Evolutionary conservation across 108 stramenopile genomes (phyloP), one percentile per base, ranked within the genome.

Genomic region (Mediolabrus comicus): DNA sequence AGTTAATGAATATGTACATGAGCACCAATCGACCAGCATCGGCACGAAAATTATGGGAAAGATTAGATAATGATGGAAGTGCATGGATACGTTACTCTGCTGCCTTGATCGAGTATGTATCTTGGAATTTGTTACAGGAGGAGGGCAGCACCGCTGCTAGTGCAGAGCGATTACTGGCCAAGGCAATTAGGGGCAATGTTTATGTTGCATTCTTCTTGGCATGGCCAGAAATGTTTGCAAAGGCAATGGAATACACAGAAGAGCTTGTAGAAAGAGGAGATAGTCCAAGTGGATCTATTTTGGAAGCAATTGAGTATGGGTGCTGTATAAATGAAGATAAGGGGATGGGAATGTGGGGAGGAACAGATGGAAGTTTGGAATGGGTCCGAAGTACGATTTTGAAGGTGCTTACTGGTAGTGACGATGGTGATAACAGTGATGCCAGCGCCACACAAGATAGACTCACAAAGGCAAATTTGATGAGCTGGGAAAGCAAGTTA

Each of bases 281-380:
- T 33, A 60, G 38, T 43, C 53, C 56, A 30, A 68, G 74, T 43
- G 82, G 72, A n/a, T 72, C 77, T n/a, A 59, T 87, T 22, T 69
- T 96, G 63, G 89, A 90, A 74, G 90, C 89, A 22, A 90, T 96
- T 69, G 95, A 96, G 71, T 94, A 94, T 69, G 87, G 86, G 53
- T 81, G 85, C 33, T 73, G 76, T 52, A 29, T 29, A 25, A 62
- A 62, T 29, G 61, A 62, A n/a, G 69, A 65, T 1, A 65, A 52
- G 43, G 69, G 63, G 24, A 80, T 82, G 49, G 84, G 85, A 36
- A 65, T 84, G 67, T 94, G 95, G 92, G 17, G 58, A 41, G 86
- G 74, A 26, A 91, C 89, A 8, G 92, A 92, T 22, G 92, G 90
- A 9, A 88, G 88, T 27, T 56, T 88, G 57, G 86, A 86, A 9